A percentile compares a stretch with the other conserved stretches of the same genome.
phyloP scores from a whole-genome alignment of 805 yeast species.

The Spathaspora boniae region DNA sequence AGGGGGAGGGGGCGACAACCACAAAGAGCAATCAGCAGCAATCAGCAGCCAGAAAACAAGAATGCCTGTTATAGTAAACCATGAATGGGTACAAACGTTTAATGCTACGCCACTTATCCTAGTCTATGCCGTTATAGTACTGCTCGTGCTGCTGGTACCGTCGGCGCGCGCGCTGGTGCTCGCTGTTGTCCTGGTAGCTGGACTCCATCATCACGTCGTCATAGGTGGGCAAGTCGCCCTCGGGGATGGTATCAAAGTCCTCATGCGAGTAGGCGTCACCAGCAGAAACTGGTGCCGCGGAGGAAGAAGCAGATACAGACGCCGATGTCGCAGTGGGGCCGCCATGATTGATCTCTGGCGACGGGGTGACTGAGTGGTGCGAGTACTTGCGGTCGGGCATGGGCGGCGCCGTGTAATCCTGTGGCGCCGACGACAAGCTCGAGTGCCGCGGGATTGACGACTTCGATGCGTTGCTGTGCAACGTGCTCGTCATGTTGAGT shows the following conservation, averaged over 20 bases:
- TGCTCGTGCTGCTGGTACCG: constrained; percentile 31
- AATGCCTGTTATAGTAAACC: not conserved
- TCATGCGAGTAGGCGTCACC: constrained; percentile 1
- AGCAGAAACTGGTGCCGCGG: not conserved
- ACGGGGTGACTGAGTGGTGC: constrained; percentile 1
- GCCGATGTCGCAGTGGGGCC: not conserved
- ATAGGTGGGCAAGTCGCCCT: constrained; percentile 27
- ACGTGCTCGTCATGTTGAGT: constrained; percentile 20
- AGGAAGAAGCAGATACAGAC: not conserved
- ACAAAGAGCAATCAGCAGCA: not conserved
- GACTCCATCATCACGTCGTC: constrained; percentile 34
- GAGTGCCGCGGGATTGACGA: constrained; percentile 14
- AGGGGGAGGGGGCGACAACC: not conserved
- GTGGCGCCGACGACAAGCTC: constrained; percentile 1
- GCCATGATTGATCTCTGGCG: not conserved
- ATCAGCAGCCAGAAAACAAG: not conserved
- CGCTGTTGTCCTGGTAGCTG: constrained; percentile 27
- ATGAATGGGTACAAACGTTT: not conserved
- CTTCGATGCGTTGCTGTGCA: constrained; percentile 23
- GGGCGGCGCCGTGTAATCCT: not conserved
- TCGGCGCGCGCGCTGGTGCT: constrained; percentile 31
- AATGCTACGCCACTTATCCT: constrained; percentile 2
- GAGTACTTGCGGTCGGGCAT: no score
- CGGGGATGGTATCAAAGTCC: constrained; percentile 2
- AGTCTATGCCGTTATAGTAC: constrained; percentile 21